A percentile compares a stretch with the other conserved stretches of the same genome.
Evolutionary conservation across 306 rosid genomes (phyloP).

Genomic region (Corylus americana): DNA sequence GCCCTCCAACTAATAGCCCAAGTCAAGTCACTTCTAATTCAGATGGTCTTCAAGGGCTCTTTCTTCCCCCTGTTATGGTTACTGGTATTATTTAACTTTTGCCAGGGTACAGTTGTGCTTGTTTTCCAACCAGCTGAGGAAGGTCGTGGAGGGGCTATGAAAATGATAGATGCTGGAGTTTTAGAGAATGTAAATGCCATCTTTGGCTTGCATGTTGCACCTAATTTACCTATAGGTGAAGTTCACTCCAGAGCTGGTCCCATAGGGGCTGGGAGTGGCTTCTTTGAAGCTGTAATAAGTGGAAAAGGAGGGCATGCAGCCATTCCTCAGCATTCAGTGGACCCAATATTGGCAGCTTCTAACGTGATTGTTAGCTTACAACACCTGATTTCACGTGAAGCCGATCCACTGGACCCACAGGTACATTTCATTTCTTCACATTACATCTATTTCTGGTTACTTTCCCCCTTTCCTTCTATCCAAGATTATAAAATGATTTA

Average conservation of each 20-base stretch:
- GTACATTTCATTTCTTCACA: slow-evolving; percentile 29
- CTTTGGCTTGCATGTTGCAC: slow-evolving; percentile 66
- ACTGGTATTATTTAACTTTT: slow-evolving; percentile 13
- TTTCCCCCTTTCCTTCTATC: not conserved
- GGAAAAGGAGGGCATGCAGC: slow-evolving; percentile 97
- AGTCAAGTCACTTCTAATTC: slow-evolving; percentile 1
- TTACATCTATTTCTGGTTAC: not conserved
- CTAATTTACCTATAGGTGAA: slow-evolving; percentile 53
- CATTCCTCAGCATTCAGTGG: slow-evolving; percentile 78
- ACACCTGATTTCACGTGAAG: slow-evolving; percentile 85
- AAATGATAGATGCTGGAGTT: slow-evolving; percentile 57
- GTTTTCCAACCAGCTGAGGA: slow-evolving; percentile 98
- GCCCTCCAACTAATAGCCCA: not conserved
- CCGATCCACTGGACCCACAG: slow-evolving; percentile 84
- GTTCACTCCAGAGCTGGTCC: slow-evolving; percentile 69
- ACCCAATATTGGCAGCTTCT: slow-evolving; percentile 87
- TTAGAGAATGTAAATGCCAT: slow-evolving; percentile 75
- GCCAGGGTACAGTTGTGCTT: slow-evolving; percentile 82
- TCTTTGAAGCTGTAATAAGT: slow-evolving; percentile 73
- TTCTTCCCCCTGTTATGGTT: slow-evolving; percentile 13
- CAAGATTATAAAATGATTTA: not conserved
- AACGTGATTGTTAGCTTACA: slow-evolving; percentile 82
- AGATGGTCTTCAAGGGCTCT: slow-evolving; percentile 1
- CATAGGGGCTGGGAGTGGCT: slow-evolving; percentile 64
- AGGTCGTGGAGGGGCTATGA: slow-evolving; percentile 80